Conservation (phyloP, 2,329 filamentous ascomycete genomes). For the Calycina marina region DNA sequence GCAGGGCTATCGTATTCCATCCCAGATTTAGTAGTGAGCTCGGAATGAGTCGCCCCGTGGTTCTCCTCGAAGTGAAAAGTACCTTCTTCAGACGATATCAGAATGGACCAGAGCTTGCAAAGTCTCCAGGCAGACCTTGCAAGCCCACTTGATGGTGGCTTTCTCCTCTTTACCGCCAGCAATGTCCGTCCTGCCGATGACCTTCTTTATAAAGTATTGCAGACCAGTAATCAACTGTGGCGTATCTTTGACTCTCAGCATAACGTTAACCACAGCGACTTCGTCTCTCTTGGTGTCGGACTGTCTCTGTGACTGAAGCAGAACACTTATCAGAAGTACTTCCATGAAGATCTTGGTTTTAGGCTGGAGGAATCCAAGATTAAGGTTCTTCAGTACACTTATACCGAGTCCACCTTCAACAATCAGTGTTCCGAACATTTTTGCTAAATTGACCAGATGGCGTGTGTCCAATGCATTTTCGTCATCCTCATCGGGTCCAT, state of each 20-base stretch:
- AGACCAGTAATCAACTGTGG: slow-evolving; percentile 59
- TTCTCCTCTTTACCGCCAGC: slow-evolving; percentile 33
- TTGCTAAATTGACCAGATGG: slow-evolving; percentile 52
- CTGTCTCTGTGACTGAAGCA: slow-evolving; percentile 49
- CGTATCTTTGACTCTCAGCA: slow-evolving; percentile 47
- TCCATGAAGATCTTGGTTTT: slow-evolving; percentile 71
- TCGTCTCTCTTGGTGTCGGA: slow-evolving; percentile 34
- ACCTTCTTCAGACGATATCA: too few species aligned
- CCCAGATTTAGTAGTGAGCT: too few species aligned
- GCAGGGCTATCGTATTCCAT: too few species aligned
- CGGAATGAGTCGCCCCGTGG: too few species aligned
- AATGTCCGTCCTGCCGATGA: slow-evolving; percentile 51
- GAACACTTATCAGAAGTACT: slow-evolving; percentile 59
- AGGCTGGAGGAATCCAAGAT: slow-evolving; percentile 61
- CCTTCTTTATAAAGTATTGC: slow-evolving; percentile 66
- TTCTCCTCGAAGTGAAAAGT: too few species aligned
- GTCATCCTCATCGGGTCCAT: slow-evolving; percentile 42
- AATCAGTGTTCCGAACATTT: slow-evolving; percentile 49
- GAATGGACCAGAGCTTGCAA: slow-evolving; percentile 17
- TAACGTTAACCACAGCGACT: slow-evolving; percentile 46
- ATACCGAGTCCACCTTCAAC: slow-evolving; percentile 43
- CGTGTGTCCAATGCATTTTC: slow-evolving; percentile 35
- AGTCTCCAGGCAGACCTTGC: slow-evolving; percentile 27
- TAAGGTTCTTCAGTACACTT: slow-evolving; percentile 53
- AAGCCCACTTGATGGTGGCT: slow-evolving; percentile 32